Conservation (phyloP, 2,329 filamentous ascomycete genomes). For the Chrysosporium keratinophilum region DNA sequence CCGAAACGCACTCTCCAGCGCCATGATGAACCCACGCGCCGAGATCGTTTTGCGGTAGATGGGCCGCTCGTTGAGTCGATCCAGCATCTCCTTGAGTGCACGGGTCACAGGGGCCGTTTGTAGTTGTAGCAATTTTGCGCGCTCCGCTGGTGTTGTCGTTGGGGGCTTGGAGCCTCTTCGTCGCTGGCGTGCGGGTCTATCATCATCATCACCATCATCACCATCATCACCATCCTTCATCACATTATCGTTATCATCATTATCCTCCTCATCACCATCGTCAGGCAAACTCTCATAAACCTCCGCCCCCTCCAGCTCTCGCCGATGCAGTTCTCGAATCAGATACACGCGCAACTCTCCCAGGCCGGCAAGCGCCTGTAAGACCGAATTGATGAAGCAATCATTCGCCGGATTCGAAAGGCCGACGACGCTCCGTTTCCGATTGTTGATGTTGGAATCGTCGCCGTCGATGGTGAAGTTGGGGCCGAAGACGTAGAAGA, state of each 20-base stretch:
- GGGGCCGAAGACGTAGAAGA: conserved; percentile 96
- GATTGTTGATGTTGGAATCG: conserved; percentile 46
- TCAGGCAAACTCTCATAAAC: conserved; percentile 58
- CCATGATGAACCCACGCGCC: conserved; percentile 69
- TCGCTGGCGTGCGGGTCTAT: too few relatives aligned
- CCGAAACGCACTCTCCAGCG: conserved; percentile 74
- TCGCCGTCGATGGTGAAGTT: conserved; percentile 90
- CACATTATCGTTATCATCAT: conserved; percentile 26
- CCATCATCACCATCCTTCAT: too few relatives aligned
- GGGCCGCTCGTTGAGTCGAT: conserved; percentile 83
- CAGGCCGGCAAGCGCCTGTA: conserved; percentile 84
- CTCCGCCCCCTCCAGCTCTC: conserved; percentile 64
- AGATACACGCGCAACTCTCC: conserved; percentile 83
- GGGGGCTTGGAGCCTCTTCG: too few relatives aligned
- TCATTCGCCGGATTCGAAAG: conserved; percentile 87
- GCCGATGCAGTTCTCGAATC: conserved; percentile 79
- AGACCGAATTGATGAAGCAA: conserved; percentile 91
- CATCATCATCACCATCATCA: too few relatives aligned
- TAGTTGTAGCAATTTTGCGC: conserved; percentile 55
- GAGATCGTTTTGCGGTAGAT: conserved; percentile 91
- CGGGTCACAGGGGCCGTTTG: conserved; percentile 75
- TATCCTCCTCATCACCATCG: conserved; percentile 31
- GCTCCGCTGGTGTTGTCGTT: conserved; percentile 26
- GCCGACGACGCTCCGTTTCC: conserved; percentile 82
- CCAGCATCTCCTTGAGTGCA: conserved; percentile 84